Conservation (phyloP, 371 early-diverging fungal species). For the Saksenaea oblongispora region DNA sequence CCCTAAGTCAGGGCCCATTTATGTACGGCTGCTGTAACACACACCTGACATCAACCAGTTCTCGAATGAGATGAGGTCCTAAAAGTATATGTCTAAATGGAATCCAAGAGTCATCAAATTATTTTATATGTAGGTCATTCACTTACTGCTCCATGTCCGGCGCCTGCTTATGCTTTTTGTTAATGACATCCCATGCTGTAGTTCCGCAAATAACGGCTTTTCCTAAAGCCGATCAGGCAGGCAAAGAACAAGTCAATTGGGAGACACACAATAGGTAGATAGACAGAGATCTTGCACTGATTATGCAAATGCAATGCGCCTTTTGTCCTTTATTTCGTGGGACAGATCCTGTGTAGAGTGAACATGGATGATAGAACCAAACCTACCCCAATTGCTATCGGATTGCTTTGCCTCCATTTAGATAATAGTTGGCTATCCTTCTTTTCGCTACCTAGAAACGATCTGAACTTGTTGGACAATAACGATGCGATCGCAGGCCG, state of each 20-base stretch:
- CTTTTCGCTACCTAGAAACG: too few relatives aligned
- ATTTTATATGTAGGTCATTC: not conserved
- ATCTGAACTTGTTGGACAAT: not conserved
- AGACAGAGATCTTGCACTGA: not conserved
- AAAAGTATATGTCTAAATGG: conserved; percentile 30
- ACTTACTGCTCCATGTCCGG: conserved; percentile 15
- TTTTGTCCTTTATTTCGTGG: not conserved
- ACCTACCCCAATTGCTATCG: not conserved
- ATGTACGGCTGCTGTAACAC: not conserved
- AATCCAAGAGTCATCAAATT: not conserved
- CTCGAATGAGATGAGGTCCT: conserved; percentile 41
- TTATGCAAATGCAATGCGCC: not conserved
- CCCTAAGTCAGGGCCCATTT: not conserved
- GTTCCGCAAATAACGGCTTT: conserved; percentile 34
- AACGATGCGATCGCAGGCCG: not conserved
- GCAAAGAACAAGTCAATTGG: not conserved
- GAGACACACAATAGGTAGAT: not conserved
- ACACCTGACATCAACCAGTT: conserved; percentile 41
- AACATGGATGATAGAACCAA: not conserved
- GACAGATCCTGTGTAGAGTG: not conserved
- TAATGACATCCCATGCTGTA: conserved; percentile 44
- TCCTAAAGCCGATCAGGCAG: conserved; percentile 21
- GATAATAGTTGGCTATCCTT: not conserved
- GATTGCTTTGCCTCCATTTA: not conserved
- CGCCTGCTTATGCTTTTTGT: conserved; percentile 38